Base-by-base conservation (phyloP, 148 eudicot genomes). In the Rhododendron griersonianum region DNA sequence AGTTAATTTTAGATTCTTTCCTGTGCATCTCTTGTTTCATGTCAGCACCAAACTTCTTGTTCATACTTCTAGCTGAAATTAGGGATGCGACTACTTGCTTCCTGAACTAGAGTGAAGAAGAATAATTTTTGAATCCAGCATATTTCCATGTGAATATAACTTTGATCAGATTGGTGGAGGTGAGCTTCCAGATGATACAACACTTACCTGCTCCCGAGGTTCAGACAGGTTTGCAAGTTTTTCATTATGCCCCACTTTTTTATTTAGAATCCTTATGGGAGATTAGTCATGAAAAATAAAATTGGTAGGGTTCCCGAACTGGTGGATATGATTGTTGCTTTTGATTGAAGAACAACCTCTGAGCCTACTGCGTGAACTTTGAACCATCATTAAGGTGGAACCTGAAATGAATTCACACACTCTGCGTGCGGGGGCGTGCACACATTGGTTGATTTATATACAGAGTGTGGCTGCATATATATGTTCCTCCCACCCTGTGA, bases 171-270 rank as follows among this genome's bases (percentile, higher is more conserved):
- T 97, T 92, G 99, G 99, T 81, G 96, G 93, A 63, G 99, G 99
- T 86, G 96, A 95, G 53, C 89, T 87, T 86, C 98, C 99, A 76
- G 98, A 97, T 88, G 98, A 97, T 87, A 97, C 99, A 41, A 94
- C 92, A 76, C 98, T 97, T 84, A 80, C 88, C 44, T 97, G 99
- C 88, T 93, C 98, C 28, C 95, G 95, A 71, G 98, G 95, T 76
- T 93, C 95, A 65, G 98, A 97, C 94, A 97, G 99, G 99, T 96
- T 89, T 89, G 92, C 78, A 59, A 82, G 76, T 83, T 81, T 77
- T 84, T 51, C 45, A 77, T 81, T 21, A 3, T 48, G 45, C 69
- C 81, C 25, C 71, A 83, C 57, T 59, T 65, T 80, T 45, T 85
- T 82, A 41, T 61, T 19, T 85, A 53, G 63, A 76, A 78, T 51